A percentile compares a stretch with the other conserved stretches of the same genome.
phyloP scores from a whole-genome alignment of 345 rosid species.

The Populus simonii region DNA sequence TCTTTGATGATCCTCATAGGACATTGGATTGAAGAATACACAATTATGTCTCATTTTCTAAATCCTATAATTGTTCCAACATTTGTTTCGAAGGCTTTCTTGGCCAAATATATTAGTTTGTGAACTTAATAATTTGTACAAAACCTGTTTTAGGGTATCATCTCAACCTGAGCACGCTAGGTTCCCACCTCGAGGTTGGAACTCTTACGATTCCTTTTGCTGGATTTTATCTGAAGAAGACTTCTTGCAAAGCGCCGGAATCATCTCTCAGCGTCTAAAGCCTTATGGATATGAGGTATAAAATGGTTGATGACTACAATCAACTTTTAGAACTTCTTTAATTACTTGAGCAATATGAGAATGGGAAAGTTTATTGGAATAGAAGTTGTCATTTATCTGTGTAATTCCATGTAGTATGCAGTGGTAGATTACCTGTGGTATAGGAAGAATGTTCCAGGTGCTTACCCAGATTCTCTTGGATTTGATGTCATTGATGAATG shows the following conservation, averaged over 20 bases:
- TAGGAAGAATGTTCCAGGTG: conserved; percentile 70
- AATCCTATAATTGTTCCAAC: background rate
- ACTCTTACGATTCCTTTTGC: conserved; percentile 86
- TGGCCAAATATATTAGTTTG: background rate
- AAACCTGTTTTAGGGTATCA: conserved; percentile 29
- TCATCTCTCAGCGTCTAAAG: conserved; percentile 56
- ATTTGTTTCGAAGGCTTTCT: background rate
- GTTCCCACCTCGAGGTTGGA: conserved; percentile 96
- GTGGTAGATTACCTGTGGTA: conserved; percentile 99
- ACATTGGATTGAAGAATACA: background rate
- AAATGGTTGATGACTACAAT: background rate
- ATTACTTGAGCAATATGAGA: background rate
- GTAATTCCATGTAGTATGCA: conserved; percentile 52
- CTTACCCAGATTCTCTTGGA: conserved; percentile 65
- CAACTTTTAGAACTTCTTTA: background rate
- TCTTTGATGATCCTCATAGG: background rate
- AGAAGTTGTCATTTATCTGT: background rate
- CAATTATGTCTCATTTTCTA: background rate
- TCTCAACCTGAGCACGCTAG: conserved; percentile 42
- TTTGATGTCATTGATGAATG: conserved; percentile 92
- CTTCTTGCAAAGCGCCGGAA: conserved; percentile 67
- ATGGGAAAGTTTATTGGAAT: background rate
- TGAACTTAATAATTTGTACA: background rate
- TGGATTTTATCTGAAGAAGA: conserved; percentile 87
- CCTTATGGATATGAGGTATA: conserved; percentile 72